A percentile compares a stretch with the other conserved stretches of the same genome.
Conservation (phyloP, 163 green algal genomes). For the Scenedesmus sp. region DNA sequence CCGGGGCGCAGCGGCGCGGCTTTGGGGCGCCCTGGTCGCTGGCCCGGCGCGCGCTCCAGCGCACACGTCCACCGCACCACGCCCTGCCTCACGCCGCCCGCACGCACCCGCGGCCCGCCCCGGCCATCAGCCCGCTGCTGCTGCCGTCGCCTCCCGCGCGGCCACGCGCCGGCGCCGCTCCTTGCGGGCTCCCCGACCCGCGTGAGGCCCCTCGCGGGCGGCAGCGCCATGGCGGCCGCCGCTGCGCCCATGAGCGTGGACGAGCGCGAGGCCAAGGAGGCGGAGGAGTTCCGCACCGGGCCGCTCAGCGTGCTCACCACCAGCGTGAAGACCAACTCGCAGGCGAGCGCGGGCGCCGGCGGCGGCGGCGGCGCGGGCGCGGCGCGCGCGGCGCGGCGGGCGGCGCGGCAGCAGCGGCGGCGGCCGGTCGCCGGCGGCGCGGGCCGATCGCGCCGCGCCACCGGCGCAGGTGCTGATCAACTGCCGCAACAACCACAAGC, state of each 20-base stretch:
- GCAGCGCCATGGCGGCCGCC: constrained; percentile 12
- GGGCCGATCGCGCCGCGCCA: background rate
- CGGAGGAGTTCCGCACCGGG: constrained; percentile 92
- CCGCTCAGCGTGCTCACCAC: constrained; percentile 96
- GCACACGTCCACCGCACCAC: too few species aligned
- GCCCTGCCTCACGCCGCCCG: too few species aligned
- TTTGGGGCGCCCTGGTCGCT: too few species aligned
- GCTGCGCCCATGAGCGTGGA: constrained; percentile 70
- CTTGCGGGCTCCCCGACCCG: background rate
- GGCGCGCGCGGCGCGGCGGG: constrained; percentile 11
- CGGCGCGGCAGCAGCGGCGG: constrained; percentile 48
- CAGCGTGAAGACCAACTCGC: constrained; percentile 97
- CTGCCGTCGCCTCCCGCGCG: background rate
- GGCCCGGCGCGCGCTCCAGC: too few species aligned
- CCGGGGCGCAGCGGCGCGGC: too few species aligned
- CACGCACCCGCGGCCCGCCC: too few species aligned
- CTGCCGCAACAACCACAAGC: constrained; percentile 99
- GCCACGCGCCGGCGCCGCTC: background rate
- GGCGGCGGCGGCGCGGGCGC: too few species aligned
- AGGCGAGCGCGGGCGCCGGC: constrained; percentile 64
- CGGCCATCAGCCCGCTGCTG: too few species aligned
- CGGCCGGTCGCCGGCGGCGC: background rate
- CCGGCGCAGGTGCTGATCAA: constrained; percentile 96
- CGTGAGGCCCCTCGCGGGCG: too few species aligned
- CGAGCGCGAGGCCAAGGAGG: constrained; percentile 91